Base-by-base conservation (phyloP, 208 protist species). In the Endotrypanum monterogeii region DNA sequence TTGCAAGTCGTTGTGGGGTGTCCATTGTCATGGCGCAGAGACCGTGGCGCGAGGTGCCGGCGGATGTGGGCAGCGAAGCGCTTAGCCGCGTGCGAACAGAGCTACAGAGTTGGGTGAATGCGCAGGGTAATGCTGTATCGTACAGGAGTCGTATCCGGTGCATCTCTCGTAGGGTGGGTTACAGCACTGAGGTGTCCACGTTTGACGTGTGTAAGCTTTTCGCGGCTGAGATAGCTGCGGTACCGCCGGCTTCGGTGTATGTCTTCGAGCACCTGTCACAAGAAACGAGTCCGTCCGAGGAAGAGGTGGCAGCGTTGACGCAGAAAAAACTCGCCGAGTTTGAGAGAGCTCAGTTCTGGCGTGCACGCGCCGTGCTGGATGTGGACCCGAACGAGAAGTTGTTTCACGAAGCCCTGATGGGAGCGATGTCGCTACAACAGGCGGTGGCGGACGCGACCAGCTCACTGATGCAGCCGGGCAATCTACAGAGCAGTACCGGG, bases 191-290 rank as follows among this genome's bases (percentile, higher is more conserved):
- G 52, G 93, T 95, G 28, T 91, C 86, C 9, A 91, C 88, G 25
- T 93, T 94, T 77, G 93, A 97, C 71, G 88, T 83, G 41, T 91
- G 87, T 78, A 86, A 79, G 39, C 82, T 95, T 12, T 93, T 95
- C 70, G 85, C 86, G 3, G 88, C 90, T 16, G 67, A 89, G 39
- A 74, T 95, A 44, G 84, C 88, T 7, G 83, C 78, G 8, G 73
- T 81, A 35, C 84, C 88, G 16, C 79, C 89, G 25, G 63, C 80
- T 12, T 41, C 78, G 4, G 73, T 88, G 5, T 82, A 84, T 78
- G 71, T 82, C 3, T 67, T 83, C 30, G 83, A 84, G 58, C 12
- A 14, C 11, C 20, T 56, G n/a, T 51, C 51, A 14, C 70, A 67
- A 28, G 39, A 39, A 18, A 50, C 48, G 12, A 54, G 51, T 4